Evolutionary conservation across 1,139 yeast genomes (phyloP).

Genomic region (Lodderomyces beijingensis): DNA sequence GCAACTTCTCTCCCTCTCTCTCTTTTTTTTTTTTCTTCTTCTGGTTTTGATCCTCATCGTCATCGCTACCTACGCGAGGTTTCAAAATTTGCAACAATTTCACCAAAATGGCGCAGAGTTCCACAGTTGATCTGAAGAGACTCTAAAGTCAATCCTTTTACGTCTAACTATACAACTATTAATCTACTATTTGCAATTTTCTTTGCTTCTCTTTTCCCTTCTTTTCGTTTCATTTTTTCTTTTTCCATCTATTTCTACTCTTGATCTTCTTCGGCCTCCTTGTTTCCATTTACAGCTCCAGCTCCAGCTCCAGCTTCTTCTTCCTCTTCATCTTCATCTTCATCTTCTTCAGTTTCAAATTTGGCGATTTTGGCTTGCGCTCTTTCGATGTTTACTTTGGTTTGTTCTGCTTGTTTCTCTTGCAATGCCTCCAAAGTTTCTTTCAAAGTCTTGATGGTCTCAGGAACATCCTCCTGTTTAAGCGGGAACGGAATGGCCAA

Average conservation of each 20-base stretch:
- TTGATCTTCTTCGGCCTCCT: background rate
- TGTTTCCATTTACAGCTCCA: slow-evolving; percentile 15
- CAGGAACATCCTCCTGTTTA: slow-evolving; percentile 66
- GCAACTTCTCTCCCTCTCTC: background rate
- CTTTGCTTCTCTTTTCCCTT: background rate
- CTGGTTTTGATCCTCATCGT: background rate
- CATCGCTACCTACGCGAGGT: too few species aligned
- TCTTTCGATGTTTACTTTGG: slow-evolving; percentile 66
- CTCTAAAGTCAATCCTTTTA: too few species aligned
- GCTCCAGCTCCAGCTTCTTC: slow-evolving; percentile 29
- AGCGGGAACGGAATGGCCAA: slow-evolving; percentile 80
- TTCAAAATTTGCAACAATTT: too few species aligned
- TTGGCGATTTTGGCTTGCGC: slow-evolving; percentile 76
- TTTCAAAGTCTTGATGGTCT: slow-evolving; percentile 65
- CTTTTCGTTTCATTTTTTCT: background rate
- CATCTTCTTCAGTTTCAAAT: slow-evolving; percentile 44
- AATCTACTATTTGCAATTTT: too few species aligned
- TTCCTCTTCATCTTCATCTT: slow-evolving; percentile 23
- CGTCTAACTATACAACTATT: too few species aligned
- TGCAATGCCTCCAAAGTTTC: slow-evolving; percentile 68
- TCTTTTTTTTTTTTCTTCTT: background rate
- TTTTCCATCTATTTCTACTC: background rate
- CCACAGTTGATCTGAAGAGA: too few species aligned
- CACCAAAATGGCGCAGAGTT: too few species aligned
- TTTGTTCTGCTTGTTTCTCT: slow-evolving; percentile 76